Evolutionary conservation across 1,284 basidiomycete species (phyloP), one percentile per base, ranked within the genome.

Genomic region (Trichosporon asahii): DNA sequence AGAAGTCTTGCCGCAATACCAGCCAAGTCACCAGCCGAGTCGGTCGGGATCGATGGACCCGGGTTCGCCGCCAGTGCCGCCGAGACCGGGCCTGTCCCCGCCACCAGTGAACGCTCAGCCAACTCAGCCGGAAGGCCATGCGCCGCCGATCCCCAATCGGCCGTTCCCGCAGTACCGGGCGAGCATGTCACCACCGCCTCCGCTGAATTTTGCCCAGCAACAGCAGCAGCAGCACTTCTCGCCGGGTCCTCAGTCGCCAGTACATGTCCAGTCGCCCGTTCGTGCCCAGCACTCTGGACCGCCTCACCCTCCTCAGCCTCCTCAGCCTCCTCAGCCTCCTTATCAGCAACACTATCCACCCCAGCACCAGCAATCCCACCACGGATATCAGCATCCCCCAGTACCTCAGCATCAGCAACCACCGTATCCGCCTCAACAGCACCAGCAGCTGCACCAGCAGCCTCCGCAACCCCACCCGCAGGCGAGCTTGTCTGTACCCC

Each of bases 401-500:
- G 64, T 25, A 5, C 35, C 53, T 33, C 71, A 64, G 40, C 66
- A 66, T 23, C 69, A 71, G 49, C 73, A 61, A 12, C 68, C 57
- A 18, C 69, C 65, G 46, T 46, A 46, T 29, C 64, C 65, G 37
- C 63, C 71, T n/a, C 55, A 64, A 18, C 72, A 75, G 31, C 69
- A 29, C 1, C 69, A 14, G n/a, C 66, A 8, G 27, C 76, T 9
- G 6, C 31, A 73, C 9, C 70, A 74, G 25, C 73, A 73, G 25
- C 70, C 68, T 1, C 73, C 74, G 6, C 74, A 70, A 23, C 49
- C 57, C 3, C 75, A 73, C 37, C 71, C 74, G 37, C 68, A 72
- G 78, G 67, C 46, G 40, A 70, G 49, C 77, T 23, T 69, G 76
- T 29, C 79, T 79, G 53, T 64, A 3, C 46, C 67, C n/a, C 73